Base-by-base conservation (phyloP, 2,329 filamentous ascomycete species). In the Apiospora pterosperma region DNA sequence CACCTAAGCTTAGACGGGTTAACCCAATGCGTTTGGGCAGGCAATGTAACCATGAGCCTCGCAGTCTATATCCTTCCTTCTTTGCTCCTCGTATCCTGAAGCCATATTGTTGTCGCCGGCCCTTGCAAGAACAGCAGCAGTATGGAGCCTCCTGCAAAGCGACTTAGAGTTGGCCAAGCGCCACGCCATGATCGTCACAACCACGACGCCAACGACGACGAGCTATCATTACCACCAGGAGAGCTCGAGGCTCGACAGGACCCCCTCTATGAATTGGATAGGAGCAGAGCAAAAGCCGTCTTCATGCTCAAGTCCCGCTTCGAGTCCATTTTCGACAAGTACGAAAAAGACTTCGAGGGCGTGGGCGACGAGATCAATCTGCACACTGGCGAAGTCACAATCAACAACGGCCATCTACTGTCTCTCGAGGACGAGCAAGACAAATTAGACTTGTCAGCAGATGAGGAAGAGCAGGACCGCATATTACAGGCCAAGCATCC, bases 351-450 rank as follows among this genome's bases (percentile, higher is more conserved):
- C 75, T 97, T 97, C 72, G 88, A 88, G 2, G 91, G 89, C 5
- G 84, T 95, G 61, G 93, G 90, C 63, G 95, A 98, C 76, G 93
- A 97, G 78, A 93, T 98, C 71, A 92, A 98, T 76, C 82, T 97
- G 64, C 82, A 83, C 61, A 95, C 92, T 0, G 93, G 92, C 63
- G 83, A 92, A 65, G 88, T 98, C 59, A 84, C 97, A n/a, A 89
- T 97, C 64, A 86, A 98, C 76, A 96, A 97, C 81, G 95, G 96
- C 0, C 96, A 98, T 78, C 76, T 97, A 62, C 76, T 85, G 61
- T 84, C 68, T 81, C 86, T 78, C 73, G 65, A 72, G 16, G 75
- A 77, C 23, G 74, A 76, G 4, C 73, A 77, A 4, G 76, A 75
- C 2, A 75, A 78, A 0, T 74, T 78, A 25, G 78, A 79, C 3